Evolutionary conservation across 805 yeast species (phyloP).

Genomic region (Kazachstania kunashirensis): DNA sequence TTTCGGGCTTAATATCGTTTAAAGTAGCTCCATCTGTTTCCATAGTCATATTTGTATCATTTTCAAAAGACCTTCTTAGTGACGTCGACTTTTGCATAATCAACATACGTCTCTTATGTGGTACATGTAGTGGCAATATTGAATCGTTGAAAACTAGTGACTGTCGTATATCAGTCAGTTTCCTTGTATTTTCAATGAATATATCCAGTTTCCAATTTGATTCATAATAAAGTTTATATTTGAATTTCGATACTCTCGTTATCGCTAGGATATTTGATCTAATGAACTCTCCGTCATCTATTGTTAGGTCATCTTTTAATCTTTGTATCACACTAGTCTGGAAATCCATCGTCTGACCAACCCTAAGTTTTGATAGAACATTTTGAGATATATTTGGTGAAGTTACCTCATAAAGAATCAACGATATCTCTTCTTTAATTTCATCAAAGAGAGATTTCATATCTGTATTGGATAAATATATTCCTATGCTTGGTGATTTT

Average conservation of each 20-base stretch:
- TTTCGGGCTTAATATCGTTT: conserved; percentile 18
- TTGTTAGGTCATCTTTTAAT: conserved; percentile 1
- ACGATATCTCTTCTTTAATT: conserved; percentile 18
- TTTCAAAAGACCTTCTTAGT: too few relatives aligned
- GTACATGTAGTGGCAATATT: background rate
- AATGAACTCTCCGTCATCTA: background rate
- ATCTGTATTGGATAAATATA: conserved; percentile 26
- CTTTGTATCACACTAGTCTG: conserved; percentile 10
- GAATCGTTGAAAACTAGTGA: conserved; percentile 13
- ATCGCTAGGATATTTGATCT: conserved; percentile 16
- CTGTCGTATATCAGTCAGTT: conserved; percentile 18
- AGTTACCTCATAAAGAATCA: conserved; percentile 24
- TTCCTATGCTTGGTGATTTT: conserved; percentile 22
- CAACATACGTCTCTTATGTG: conserved; percentile 3
- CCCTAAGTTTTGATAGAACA: conserved; percentile 17
- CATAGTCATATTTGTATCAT: background rate
- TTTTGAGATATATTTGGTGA: conserved; percentile 14
- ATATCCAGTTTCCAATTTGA: conserved; percentile 27
- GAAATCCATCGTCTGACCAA: conserved; percentile 20
- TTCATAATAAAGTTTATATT: conserved; percentile 20
- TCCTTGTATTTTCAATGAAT: conserved; percentile 19
- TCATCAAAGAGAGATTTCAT: conserved; percentile 21
- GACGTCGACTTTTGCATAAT: conserved; percentile 6
- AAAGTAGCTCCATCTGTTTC: background rate
- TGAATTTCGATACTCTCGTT: conserved; percentile 20